Conservation (phyloP, 257 asterid species). For the Solanum virginianum region DNA sequence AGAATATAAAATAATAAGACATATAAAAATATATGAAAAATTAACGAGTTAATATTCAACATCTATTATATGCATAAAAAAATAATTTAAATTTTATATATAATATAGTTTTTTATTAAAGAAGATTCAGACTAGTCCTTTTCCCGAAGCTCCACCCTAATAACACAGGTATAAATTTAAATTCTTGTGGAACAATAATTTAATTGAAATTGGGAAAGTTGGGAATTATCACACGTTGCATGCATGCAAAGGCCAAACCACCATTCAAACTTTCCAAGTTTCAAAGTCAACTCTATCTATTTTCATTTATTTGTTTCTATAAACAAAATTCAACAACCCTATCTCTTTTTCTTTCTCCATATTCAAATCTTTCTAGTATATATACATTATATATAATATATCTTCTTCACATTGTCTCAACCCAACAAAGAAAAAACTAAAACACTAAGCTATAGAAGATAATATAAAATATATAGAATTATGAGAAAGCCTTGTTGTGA, state of each 20-base stretch:
- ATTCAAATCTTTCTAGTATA: neutral
- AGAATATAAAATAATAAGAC: neutral
- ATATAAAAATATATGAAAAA: neutral
- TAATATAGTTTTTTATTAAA: neutral
- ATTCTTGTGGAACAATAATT: neutral
- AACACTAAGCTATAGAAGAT: neutral
- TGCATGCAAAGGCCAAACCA: neutral
- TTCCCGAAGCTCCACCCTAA: neutral
- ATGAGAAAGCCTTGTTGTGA: conserved; percentile 10
- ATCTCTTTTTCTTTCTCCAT: neutral
- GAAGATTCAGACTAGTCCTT: neutral
- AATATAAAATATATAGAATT: neutral
- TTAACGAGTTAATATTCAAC: neutral
- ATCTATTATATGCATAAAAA: neutral
- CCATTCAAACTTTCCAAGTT: neutral
- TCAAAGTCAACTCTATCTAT: neutral
- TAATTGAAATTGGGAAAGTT: neutral
- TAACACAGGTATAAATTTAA: neutral
- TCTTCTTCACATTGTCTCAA: neutral
- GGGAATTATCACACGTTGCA: neutral
- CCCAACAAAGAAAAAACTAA: neutral
- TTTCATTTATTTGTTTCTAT: neutral
- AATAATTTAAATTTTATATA: neutral
- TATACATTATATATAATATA: neutral
- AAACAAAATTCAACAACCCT: neutral